Conservation (phyloP, 2,329 filamentous ascomycete genomes). For the Sporothrix brasiliensis region DNA sequence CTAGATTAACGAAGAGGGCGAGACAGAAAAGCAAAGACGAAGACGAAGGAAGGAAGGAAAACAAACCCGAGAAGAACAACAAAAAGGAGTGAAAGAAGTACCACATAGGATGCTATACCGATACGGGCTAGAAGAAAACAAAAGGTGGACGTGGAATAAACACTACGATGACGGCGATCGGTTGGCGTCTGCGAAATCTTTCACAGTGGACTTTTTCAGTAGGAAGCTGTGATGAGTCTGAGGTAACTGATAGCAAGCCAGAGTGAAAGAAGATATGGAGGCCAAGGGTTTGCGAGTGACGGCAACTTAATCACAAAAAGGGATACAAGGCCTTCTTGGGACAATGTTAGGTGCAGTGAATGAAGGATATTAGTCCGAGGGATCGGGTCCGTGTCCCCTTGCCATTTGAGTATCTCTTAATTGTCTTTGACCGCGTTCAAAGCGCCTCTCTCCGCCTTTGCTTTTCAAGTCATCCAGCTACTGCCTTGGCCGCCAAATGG, state of each 20-base stretch:
- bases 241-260: background rate
- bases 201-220: background rate
- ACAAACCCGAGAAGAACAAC: no score
- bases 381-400: background rate
- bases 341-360: background rate
- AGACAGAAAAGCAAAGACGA: background rate
- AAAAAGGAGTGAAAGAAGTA: background rate
- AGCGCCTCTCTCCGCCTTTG: no score
- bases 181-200: background rate
- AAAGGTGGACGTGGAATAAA: background rate
- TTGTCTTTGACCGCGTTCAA: no score
- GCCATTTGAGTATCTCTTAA: background rate
- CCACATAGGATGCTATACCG: background rate
- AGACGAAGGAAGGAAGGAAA: background rate
- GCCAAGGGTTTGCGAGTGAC: no score
- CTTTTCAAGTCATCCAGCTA: background rate
- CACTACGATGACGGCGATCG: background rate
- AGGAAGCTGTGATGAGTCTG: background rate
- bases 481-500: background rate
- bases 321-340: no score
- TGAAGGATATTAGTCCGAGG: background rate
- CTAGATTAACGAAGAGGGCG: background rate
- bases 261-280: background rate
- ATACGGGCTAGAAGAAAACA: slow-evolving; percentile 8
- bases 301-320: no score